These are phyloP conservation scores for Martiniozyma abietophila DNA, from an alignment of 805 yeast genomes.

Conservation along the genomic window DNA sequence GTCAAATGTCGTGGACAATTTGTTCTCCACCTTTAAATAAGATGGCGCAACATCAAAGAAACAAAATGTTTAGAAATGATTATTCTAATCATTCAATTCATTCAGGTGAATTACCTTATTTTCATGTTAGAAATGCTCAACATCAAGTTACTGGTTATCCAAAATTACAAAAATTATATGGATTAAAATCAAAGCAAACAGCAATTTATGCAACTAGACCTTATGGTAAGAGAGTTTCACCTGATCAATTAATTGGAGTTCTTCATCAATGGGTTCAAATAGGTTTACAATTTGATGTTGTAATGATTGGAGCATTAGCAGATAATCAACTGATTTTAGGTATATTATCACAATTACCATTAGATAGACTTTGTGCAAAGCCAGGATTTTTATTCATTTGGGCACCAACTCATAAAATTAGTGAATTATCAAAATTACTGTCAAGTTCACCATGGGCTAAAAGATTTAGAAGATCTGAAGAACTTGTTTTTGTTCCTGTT, in stretches of 20 bases:
- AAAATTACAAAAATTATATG: constrained; percentile 58
- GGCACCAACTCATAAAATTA: constrained; percentile 71
- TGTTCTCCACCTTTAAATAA: no score
- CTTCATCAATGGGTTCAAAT: constrained; percentile 57
- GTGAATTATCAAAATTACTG: constrained; percentile 47
- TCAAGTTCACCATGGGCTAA: constrained; percentile 34
- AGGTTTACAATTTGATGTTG: constrained; percentile 69
- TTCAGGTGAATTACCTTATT: constrained; percentile 52
- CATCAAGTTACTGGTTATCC: constrained; percentile 81
- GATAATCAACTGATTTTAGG: constrained; percentile 65
- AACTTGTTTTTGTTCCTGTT: constrained; percentile 72
- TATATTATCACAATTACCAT: constrained; percentile 53
- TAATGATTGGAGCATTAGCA: constrained; percentile 82
- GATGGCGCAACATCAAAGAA: constrained; percentile 1
- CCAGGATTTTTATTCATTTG: constrained; percentile 85
- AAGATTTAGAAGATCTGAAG: constrained; percentile 82
- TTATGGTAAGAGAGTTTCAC: constrained; percentile 50
- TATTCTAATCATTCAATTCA: constrained; percentile 63
- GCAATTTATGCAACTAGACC: constrained; percentile 46
- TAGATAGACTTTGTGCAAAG: constrained; percentile 64
- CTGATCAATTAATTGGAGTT: constrained; percentile 45
- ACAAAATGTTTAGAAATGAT: constrained; percentile 46
- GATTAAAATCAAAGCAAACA: constrained; percentile 54
- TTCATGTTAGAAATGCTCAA: constrained; percentile 53
- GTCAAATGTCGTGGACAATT: constrained; percentile 1